Conservation (phyloP, 2,329 filamentous ascomycete species). For the Lecanoromycetidae sp. region DNA sequence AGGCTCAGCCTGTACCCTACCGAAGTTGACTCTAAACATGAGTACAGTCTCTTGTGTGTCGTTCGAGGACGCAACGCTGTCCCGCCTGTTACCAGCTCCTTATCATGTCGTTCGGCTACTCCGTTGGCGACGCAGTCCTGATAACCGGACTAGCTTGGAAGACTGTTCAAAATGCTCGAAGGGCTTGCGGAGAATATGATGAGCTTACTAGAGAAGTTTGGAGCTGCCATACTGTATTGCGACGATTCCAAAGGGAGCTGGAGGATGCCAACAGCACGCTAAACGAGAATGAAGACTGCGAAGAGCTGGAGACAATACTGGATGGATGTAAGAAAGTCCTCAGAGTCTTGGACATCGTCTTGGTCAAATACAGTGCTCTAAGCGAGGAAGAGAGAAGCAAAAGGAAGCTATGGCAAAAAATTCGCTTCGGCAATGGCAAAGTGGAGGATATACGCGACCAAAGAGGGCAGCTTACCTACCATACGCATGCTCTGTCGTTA, state of each 20-base stretch:
- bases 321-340: slow-evolving; percentile 1
- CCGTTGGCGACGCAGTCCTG: slow-evolving; percentile 3
- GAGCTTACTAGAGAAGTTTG: slow-evolving; percentile 9
- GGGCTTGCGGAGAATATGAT: slow-evolving; percentile 12
- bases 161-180: slow-evolving; percentile 1
- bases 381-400: neutral
- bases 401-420: slow-evolving; percentile 5
- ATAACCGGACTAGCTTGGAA: slow-evolving; percentile 10
- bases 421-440: slow-evolving; percentile 10
- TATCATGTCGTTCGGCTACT: slow-evolving; percentile 14
- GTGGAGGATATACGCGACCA: slow-evolving; percentile 2
- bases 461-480: slow-evolving; percentile 2
- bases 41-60: too few relatives aligned
- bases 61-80: too few relatives aligned
- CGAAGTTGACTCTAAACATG: too few relatives aligned
- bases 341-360: neutral
- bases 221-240: slow-evolving; percentile 1
- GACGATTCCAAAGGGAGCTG: neutral
- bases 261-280: neutral
- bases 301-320: neutral
- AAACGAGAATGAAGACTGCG: slow-evolving; percentile 10
- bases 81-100: neutral
- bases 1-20: too few relatives aligned
- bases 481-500: slow-evolving; percentile 5
- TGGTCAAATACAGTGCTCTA: slow-evolving; percentile 9